These are phyloP conservation scores for Nannochloris sp. DNA, from an alignment of 139 green algal species.

Conservation along the genomic window DNA sequence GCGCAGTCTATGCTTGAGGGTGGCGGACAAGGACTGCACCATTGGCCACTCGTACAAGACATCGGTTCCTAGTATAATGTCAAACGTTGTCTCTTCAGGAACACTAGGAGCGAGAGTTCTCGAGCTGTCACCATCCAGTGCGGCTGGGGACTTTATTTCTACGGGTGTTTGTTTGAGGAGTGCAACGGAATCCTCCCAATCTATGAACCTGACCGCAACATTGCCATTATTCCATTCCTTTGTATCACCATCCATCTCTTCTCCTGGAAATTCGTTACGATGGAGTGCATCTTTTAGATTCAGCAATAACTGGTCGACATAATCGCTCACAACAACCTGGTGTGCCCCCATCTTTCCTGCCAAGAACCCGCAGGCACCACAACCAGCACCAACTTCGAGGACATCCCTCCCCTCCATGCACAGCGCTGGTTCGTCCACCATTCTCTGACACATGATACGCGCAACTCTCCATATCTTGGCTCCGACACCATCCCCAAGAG, in stretches of 20 bases:
- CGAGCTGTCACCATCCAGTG: conserved; percentile 3
- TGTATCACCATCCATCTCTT: neutral
- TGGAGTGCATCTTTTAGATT: conserved; percentile 46
- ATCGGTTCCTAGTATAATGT: conserved; percentile 60
- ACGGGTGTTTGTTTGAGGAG: neutral
- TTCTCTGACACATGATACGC: conserved; percentile 30
- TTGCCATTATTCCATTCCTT: conserved; percentile 39
- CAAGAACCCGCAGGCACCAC: conserved; percentile 62
- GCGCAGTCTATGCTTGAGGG: conserved; percentile 43
- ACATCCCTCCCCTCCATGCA: conserved; percentile 37
- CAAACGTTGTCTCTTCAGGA: conserved; percentile 28
- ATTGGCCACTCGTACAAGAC: conserved; percentile 64
- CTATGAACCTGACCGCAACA: conserved; percentile 49
- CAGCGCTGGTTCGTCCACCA: conserved; percentile 29
- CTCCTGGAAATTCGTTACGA: neutral
- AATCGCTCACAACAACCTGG: conserved; percentile 57
- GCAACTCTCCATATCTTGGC: conserved; percentile 63
- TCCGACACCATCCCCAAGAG: conserved; percentile 64
- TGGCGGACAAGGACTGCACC: conserved; percentile 35
- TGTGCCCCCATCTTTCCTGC: conserved; percentile 56
- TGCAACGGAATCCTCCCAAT: conserved; percentile 39
- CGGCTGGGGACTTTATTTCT: neutral
- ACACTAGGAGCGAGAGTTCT: conserved; percentile 19
- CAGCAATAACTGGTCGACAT: conserved; percentile 49
- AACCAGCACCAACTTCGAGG: conserved; percentile 70